Evolutionary conservation across 352 stramenopile genomes (phyloP), one percentile per base, ranked within the genome.

Genomic region (Phytophthora uliginosa): DNA sequence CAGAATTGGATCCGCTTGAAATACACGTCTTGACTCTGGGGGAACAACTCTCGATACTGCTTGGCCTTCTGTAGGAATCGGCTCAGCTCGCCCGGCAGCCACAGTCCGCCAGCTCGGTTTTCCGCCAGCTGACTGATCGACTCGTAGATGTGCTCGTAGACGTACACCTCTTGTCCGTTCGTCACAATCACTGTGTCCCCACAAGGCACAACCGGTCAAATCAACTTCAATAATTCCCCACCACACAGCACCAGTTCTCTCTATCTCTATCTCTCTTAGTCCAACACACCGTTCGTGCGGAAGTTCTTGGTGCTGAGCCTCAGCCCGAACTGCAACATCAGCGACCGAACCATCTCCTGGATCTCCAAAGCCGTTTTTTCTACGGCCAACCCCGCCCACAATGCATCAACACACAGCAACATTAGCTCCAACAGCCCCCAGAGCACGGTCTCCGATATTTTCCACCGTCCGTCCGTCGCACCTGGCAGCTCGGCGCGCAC

Each of bases 121-220:
- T 95, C 89, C 3, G 69, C 56, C 36, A 95, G 72, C 18, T 70
- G 53, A 53, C 66, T 69, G 33, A 90, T 89, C 7, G 85, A 93
- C 68, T 95, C 84, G 59, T 94, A 90, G 50, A 95, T 69, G 64
- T 92, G 78, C 58, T 94, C 80, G 47, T 92, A 78, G 24, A 92
- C 79, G 33, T 79, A 83, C 18, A 93, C 53, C 36, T 84, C 45
- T 58, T 77, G 64, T 2, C 69, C 76, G 20, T 85, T 72, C 7
- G 78, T 63, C 17, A 65, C 22, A 7, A 94, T 76, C n/a, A 77
- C 50, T 74, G 10, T 10, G 4, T 15, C 18, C 22, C 22, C 51
- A 38, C 24, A 20, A 33, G 31, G 6, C n/a, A 7, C n/a, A 22
- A 13, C 36, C 8, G 3, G 38, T 47, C 2, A 47, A n/a, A 20